phyloP scores from a whole-genome alignment of 208 protist genomes.

The Wallacemonas sp. region DNA sequence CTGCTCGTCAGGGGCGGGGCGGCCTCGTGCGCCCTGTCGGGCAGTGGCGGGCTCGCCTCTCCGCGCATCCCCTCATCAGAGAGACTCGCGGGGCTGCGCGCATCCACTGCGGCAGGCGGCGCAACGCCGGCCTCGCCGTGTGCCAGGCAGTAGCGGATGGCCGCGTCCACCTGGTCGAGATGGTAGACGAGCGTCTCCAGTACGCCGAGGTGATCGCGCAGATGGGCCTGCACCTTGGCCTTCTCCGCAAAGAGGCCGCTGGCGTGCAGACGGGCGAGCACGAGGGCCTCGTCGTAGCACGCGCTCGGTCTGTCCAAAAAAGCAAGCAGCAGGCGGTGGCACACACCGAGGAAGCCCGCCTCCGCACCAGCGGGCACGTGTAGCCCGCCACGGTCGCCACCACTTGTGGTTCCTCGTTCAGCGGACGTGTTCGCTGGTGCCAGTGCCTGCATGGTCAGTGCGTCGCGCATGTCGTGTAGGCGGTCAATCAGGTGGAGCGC shows the following conservation, averaged over 20 bases:
- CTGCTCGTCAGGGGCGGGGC: no score
- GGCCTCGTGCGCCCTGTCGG: no score
- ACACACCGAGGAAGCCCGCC: conserved; percentile 38
- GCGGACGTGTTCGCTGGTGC: not conserved
- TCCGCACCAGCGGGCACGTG: conserved; percentile 32
- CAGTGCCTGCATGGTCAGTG: conserved; percentile 21
- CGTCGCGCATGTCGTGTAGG: conserved; percentile 25
- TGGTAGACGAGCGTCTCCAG: conserved; percentile 48
- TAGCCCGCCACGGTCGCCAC: conserved; percentile 17
- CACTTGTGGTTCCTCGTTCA: no score
- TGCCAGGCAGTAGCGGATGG: conserved; percentile 49
- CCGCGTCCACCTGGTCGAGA: conserved; percentile 36
- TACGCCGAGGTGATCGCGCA: conserved; percentile 49
- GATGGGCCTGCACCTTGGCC: conserved; percentile 32
- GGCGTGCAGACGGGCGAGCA: conserved; percentile 36
- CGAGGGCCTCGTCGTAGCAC: conserved; percentile 38
- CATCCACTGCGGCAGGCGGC: no score
- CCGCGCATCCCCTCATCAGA: not conserved
- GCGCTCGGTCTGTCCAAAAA: conserved; percentile 27
- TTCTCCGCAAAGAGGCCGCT: conserved; percentile 43
- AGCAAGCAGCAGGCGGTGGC: conserved; percentile 35
- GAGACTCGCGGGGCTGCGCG: no score
- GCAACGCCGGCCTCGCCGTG: not conserved
- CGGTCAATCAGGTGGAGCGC: conserved; percentile 30
- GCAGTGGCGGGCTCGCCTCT: not conserved